Evolutionary conservation across 805 yeast genomes (phyloP).

Genomic region (Maudiozyma serrabonitensis): DNA sequence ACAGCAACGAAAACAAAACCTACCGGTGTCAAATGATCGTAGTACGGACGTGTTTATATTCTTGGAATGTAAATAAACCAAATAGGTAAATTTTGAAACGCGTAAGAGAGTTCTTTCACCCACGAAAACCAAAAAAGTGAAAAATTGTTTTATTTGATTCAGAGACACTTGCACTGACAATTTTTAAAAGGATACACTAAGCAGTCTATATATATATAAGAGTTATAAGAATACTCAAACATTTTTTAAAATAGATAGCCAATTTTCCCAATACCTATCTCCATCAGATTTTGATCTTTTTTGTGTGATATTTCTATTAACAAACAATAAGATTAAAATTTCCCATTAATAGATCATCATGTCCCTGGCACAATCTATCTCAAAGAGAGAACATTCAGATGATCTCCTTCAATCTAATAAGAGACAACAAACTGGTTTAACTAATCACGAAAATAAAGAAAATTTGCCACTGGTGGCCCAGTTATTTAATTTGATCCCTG

Average conservation of each 20-base stretch:
- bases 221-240: too few species aligned
- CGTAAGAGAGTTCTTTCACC: background rate
- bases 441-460: background rate
- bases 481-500: slow-evolving; percentile 26
- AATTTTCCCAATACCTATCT: too few species aligned
- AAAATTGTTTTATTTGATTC: too few species aligned
- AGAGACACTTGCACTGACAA: too few species aligned
- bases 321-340: background rate
- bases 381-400: slow-evolving; percentile 11
- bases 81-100: slow-evolving; percentile 1
- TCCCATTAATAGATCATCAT: background rate
- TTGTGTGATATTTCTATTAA: background rate
- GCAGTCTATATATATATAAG: too few species aligned
- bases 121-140: background rate
- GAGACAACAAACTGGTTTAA: slow-evolving; percentile 11
- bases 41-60: background rate
- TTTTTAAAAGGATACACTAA: too few species aligned
- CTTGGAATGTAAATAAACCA: background rate
- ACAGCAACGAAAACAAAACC: too few species aligned
- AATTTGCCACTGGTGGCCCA: slow-evolving; percentile 9
- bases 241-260: too few species aligned
- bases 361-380: slow-evolving; percentile 1
- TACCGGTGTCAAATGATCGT: too few species aligned
- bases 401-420: slow-evolving; percentile 7
- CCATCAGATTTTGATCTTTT: background rate